Evolutionary conservation across 768 basidiomycete genomes (phyloP).

Genomic region (Boletus tylopilopsis): DNA sequence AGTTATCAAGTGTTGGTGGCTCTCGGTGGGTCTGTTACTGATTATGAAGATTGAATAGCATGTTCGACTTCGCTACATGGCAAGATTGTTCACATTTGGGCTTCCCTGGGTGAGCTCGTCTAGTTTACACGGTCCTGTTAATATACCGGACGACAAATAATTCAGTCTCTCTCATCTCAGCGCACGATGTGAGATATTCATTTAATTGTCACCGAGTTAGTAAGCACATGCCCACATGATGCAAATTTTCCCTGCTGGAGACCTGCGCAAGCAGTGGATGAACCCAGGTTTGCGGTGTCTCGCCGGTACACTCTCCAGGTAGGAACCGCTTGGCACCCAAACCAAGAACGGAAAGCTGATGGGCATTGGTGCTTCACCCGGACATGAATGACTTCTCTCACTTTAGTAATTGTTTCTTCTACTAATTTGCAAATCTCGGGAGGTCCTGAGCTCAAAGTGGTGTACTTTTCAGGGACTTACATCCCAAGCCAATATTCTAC

Average conservation of each 20-base stretch:
- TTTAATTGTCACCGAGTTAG: background rate
- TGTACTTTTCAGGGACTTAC: too few species aligned
- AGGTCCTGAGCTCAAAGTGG: background rate
- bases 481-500: too few species aligned
- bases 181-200: background rate
- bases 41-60: too few species aligned
- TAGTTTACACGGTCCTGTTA: constrained; percentile 9
- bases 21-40: background rate
- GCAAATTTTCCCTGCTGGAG: constrained; percentile 37
- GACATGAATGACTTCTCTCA: background rate
- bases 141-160: constrained; percentile 10
- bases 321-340: constrained; percentile 41
- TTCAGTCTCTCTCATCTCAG: background rate
- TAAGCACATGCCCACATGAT: constrained; percentile 35
- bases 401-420: background rate
- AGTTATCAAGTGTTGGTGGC: too few species aligned
- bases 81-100: background rate
- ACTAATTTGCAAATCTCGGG: background rate
- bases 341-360: constrained; percentile 66
- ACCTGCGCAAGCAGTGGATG: constrained; percentile 35
- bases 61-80: background rate
- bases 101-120: constrained; percentile 15
- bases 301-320: constrained; percentile 40
- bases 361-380: constrained; percentile 12
- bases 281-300: constrained; percentile 34